Evolutionary conservation across 768 basidiomycete genomes (phyloP).

Genomic region (Hypsizygus marmoreus): DNA sequence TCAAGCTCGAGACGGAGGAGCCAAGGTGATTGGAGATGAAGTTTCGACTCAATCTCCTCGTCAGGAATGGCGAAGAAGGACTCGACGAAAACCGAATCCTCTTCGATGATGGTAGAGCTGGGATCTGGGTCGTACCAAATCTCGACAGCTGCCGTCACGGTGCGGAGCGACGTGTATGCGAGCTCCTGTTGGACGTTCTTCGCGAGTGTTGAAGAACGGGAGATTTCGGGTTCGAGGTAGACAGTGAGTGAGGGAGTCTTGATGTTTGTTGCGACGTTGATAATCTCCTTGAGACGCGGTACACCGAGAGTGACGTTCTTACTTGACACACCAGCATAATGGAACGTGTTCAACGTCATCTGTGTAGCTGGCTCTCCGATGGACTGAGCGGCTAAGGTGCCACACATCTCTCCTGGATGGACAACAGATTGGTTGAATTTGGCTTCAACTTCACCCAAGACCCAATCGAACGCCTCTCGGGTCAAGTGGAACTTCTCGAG

Average conservation of each 20-base stretch:
- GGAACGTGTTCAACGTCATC: constrained; percentile 99
- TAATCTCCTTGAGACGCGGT: constrained; percentile 97
- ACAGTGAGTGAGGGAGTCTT: constrained; percentile 97
- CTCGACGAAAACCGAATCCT: constrained; percentile 93
- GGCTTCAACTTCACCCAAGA: constrained; percentile 91
- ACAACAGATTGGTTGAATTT: constrained; percentile 94
- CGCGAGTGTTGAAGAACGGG: constrained; percentile 60
- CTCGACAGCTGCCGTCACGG: constrained; percentile 92
- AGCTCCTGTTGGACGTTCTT: constrained; percentile 93
- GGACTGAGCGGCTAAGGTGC: constrained; percentile 95
- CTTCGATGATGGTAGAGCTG: constrained; percentile 90
- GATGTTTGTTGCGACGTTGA: constrained; percentile 98
- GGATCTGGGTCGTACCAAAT: constrained; percentile 98
- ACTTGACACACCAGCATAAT: constrained; percentile 99
- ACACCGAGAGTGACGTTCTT: constrained; percentile 99
- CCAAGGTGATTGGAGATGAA: constrained; percentile 95
- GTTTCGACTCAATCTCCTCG: constrained; percentile 88
- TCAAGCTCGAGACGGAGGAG: constrained; percentile 95
- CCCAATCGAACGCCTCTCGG: constrained; percentile 96
- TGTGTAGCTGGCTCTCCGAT: constrained; percentile 99
- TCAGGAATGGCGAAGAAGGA: constrained; percentile 99
- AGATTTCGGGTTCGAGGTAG: constrained; percentile 76
- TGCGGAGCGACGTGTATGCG: constrained; percentile 90
- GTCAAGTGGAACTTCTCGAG: constrained; percentile 88
- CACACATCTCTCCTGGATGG: constrained; percentile 99